Base-by-base conservation (phyloP, 2,329 filamentous ascomycete genomes). In the Beauveria brongniartii region DNA sequence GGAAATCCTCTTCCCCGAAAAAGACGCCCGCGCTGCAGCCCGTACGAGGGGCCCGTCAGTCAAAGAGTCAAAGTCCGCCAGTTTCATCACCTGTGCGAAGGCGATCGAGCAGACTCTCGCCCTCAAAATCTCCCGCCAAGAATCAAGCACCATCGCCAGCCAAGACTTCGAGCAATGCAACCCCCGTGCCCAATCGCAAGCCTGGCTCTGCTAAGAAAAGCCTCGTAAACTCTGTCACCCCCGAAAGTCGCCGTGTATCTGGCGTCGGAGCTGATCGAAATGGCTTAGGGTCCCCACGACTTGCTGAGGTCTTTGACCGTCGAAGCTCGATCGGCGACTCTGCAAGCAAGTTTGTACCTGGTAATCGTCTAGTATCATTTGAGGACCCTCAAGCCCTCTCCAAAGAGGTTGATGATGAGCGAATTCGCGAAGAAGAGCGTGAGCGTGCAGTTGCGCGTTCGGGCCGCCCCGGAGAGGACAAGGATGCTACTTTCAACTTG, bases 251-350 rank as follows among this genome's bases (percentile, higher is more conserved):
- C 30, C 78, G 79, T 50, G 82, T 87, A 18, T 88, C 87, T 16
- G 88, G 88, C 0, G 69, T 92, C 63, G 88, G 89, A 24, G 82
- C 84, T 64, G 89, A 91, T 67, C 83, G 83, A 64, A 76, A 81
- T 64, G 90, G 89, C 0, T 80, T 92, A 59, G 90, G 90, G 7
- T 93, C 90, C 1, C 90, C 90, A 5, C 85, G 84, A 57, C 82
- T 93, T 59, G 80, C 88, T 24, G 87, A 85, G 30, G 78, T 92
- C 37, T 80, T 92, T 40, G 88, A 90, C 64, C 83, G 86, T 40
- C 83, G 90, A 54, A 81, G 78, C 51, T 92, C 89, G 1, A 87
- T 93, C 63, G 83, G 87, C 24, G 86, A 92, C 47, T 77, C 82
- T 24, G 83, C 87, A 1, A 76, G 77, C 16, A 75, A 80, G 7